Evolutionary conservation across 495 filamentous ascomycete genomes (phyloP), one percentile per base, ranked within the genome.

Genomic region (Hypoxylon fuscum): DNA sequence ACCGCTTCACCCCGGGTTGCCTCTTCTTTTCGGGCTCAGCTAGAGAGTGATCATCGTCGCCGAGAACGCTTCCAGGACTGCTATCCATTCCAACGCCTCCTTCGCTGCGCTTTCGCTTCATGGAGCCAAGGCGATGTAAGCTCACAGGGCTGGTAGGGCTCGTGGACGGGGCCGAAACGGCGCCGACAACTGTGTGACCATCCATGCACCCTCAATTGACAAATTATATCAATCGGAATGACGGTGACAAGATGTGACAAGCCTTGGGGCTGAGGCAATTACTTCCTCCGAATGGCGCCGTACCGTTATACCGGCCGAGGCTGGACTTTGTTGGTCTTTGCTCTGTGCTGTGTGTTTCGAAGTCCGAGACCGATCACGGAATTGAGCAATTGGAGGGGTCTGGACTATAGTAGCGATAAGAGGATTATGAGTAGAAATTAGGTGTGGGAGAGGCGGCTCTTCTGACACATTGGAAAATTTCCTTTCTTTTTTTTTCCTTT

Each of bases 1-100:
- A 66, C 63, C 92, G 85, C 76, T 96, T 96, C 41, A 92, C 88
- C 9, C 86, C 85, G 10, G 89, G 90, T 22, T 87, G 85, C 58
- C 87, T 80, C 71, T 85, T 85, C 76, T 83, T 84, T 66, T 89
- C 84, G 57, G 82, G 82, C 17, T 81, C 81, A 18, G 74, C 75
- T 14, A 86, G 80, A 29, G 66, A 78, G 46, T 88, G 87, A 37
- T 86, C 86, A 48, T 84, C 83, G 59, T 87, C 87, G 49, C 90
- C 88, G 57, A 70, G 68, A 23, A 81, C 76, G 73, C 88, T 91
- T n/a, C 83, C 86, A 15, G 87, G 87, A 27, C 87, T 90, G 74
- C 86, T 90, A 41, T 89, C 86, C 44, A 86, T 73, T 44, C 61
- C 61, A 37, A 59, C 18, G 15, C 62, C 66, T 0, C 66, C 69